Base-by-base conservation (phyloP, 1,284 basidiomycete species). In the Schizopora paradoxa region DNA sequence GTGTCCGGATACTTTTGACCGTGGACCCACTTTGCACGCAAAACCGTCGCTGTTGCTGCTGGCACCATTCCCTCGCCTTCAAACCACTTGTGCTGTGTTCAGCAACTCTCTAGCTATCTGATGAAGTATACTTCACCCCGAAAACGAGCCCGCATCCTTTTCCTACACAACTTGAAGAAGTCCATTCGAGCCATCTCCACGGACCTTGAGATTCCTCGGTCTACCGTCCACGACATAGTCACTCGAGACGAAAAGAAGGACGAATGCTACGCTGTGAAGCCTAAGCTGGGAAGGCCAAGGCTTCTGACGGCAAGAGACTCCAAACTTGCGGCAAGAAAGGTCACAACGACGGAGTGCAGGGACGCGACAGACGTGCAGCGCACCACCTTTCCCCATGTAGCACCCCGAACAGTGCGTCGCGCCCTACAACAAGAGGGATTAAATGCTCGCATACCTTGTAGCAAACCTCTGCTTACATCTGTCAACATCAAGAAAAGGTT, bases 391-490 rank as follows among this genome's bases (percentile, higher is more conserved):
- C 42, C 42, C 3, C n/a, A 45, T 26, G 27, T 49, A 2, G 25
- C 32, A 21, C 11, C 22, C 31, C 31, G 27, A 5, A 45, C 43
- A 4, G 34, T 54, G 11, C 47, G 43, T 28, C 25, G 37, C 13
- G 14, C 16, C 11, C 43, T 54, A 4, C 25, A 16, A 11, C 26
- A 41, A 4, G 21, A 19, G n/a, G 52, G 52, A 14, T 41, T 54
- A n/a, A 34, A 36, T 8, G 43, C 41, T 29, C 29, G 27, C 23
- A 41, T 49, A 2, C 35, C 37, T 21, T 25, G 35, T 19, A 41
- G 34, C 28, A 46, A 44, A 42, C 53, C 53, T 23, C 46, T 41
- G n/a, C 39, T 54, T 6, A 43, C 23, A 11, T 28, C 37, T 18
- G 28, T 14, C 6, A 34, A 50, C 23, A 35, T 27, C n/a, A 2